Conservation (phyloP, 1,284 basidiomycete genomes). For the Apiotrichum gracile region DNA sequence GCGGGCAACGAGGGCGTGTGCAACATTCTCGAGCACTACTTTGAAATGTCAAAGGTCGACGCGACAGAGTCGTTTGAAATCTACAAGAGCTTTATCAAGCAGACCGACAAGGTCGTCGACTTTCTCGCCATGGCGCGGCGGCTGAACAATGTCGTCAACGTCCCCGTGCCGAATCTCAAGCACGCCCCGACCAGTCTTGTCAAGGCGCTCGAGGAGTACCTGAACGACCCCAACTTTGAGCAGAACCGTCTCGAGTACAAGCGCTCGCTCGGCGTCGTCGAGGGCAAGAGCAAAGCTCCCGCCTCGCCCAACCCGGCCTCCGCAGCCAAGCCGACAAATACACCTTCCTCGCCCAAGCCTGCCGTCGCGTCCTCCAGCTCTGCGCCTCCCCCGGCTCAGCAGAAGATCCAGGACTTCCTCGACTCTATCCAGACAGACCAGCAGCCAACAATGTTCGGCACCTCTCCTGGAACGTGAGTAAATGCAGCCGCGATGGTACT, state of each 20-base stretch:
- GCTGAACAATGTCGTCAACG: conserved; percentile 83
- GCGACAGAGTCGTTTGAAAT: conserved; percentile 78
- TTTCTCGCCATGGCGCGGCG: conserved; percentile 90
- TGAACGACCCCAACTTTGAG: conserved; percentile 93
- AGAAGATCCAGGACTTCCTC: conserved; percentile 77
- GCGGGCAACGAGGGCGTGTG: conserved; percentile 97
- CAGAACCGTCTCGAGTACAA: conserved; percentile 89
- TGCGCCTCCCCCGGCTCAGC: conserved; percentile 22
- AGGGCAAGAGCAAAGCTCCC: conserved; percentile 45
- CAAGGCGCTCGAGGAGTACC: conserved; percentile 88
- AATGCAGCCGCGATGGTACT: background rate
- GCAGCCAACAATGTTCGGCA: conserved; percentile 40
- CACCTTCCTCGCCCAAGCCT: background rate
- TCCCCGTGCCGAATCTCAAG: conserved; percentile 88
- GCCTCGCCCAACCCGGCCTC: conserved; percentile 6
- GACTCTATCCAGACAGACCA: conserved; percentile 79
- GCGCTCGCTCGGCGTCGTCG: conserved; percentile 70
- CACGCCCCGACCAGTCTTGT: conserved; percentile 93
- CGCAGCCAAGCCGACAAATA: conserved; percentile 10
- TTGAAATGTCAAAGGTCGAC: conserved; percentile 94
- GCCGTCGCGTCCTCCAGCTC: conserved; percentile 6
- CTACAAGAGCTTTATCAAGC: conserved; percentile 91
- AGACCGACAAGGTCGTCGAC: conserved; percentile 90
- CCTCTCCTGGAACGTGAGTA: conserved; percentile 10
- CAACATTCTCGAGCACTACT: conserved; percentile 95